These are phyloP conservation scores for Coemansia sp. DNA, from an alignment of 192 early-diverging fungal species.

Conservation along the genomic window DNA sequence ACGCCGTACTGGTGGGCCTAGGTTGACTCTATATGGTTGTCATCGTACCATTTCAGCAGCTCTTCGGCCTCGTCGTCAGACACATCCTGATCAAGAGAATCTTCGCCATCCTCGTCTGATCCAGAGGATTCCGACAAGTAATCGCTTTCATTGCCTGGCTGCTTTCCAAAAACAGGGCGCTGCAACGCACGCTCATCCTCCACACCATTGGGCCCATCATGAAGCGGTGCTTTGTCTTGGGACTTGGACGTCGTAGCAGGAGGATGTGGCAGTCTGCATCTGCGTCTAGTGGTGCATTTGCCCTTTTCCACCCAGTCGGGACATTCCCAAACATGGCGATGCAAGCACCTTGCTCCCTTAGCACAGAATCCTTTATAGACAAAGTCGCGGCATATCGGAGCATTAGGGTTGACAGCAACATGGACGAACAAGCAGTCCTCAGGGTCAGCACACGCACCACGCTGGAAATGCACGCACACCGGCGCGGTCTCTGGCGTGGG, in stretches of 20 bases:
- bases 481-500: conserved; percentile 59
- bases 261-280: conserved; percentile 65
- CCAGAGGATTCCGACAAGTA: background rate
- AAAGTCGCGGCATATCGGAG: conserved; percentile 67
- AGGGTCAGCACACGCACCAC: conserved; percentile 58
- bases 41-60: conserved; percentile 55
- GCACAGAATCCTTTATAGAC: conserved; percentile 64
- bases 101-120: conserved; percentile 5
- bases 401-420: conserved; percentile 57
- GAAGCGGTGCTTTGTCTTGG: background rate
- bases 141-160: background rate
- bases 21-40: conserved; percentile 18
- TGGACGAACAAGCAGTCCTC: conserved; percentile 62
- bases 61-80: conserved; percentile 48
- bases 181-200: conserved; percentile 26
- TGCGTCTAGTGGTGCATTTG: conserved; percentile 55
- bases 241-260: background rate
- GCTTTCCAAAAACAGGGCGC: conserved; percentile 32
- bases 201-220: conserved; percentile 12
- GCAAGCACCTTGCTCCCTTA: conserved; percentile 56
- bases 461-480: conserved; percentile 67
- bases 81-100: conserved; percentile 16
- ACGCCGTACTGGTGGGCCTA: background rate
- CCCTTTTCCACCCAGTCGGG: conserved; percentile 67
- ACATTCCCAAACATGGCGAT: conserved; percentile 70